Evolutionary conservation across 345 rosid species (phyloP).

Genomic region (Salix purpurea): DNA sequence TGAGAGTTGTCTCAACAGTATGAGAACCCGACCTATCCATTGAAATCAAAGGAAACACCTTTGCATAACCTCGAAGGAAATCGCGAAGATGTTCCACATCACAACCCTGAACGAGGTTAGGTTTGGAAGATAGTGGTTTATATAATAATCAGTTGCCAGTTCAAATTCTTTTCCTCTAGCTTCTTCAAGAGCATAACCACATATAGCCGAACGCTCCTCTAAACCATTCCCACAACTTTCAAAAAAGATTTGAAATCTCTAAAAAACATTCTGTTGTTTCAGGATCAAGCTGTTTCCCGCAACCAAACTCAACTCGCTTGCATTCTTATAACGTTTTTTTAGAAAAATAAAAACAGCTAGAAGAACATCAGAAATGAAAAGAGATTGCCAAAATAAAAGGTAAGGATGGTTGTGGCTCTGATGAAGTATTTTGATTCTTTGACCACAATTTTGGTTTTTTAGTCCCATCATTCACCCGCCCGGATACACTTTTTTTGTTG

Average conservation of each 20-base stretch:
- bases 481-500: constrained; percentile 27
- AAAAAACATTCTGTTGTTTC: constrained; percentile 70
- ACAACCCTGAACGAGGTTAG: constrained; percentile 74
- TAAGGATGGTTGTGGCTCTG: constrained; percentile 37
- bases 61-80: constrained; percentile 60
- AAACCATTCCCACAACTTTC: constrained; percentile 69
- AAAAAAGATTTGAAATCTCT: constrained; percentile 73
- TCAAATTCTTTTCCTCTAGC: constrained; percentile 76
- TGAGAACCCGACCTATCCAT: constrained; percentile 96
- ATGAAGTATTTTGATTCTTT: constrained; percentile 35
- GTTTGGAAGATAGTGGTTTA: constrained; percentile 71
- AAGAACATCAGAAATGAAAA: background rate
- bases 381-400: background rate
- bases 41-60: constrained; percentile 69
- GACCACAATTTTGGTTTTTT: constrained; percentile 15
- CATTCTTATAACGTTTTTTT: background rate
- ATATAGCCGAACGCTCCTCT: constrained; percentile 67
- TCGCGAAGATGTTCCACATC: constrained; percentile 75
- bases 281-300: constrained; percentile 85
- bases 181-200: constrained; percentile 83
- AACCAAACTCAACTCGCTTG: constrained; percentile 11
- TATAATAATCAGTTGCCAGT: constrained; percentile 82
- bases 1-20: constrained; percentile 90
- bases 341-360: background rate
- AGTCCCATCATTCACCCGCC: constrained; percentile 18